Conservation (phyloP, 805 yeast genomes). For the Candida schatavii region DNA sequence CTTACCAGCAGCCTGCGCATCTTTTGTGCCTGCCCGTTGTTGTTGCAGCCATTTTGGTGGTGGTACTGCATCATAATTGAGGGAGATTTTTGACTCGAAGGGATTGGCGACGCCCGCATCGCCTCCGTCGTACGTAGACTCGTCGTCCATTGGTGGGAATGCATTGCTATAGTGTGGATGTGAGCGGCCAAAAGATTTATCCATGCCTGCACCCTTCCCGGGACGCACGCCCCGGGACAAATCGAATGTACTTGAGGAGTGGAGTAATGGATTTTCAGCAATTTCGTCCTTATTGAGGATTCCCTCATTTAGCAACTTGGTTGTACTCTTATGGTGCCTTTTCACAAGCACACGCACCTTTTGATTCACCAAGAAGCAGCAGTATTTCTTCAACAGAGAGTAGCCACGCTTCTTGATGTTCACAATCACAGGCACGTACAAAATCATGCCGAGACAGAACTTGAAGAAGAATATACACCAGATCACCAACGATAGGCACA, state of each 20-base stretch:
- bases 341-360: conserved; percentile 52
- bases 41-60: too few relatives aligned
- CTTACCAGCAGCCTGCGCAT: too few relatives aligned
- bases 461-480: conserved; percentile 67
- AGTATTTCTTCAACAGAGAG: conserved; percentile 56
- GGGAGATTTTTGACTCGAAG: background rate
- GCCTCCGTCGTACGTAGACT: background rate
- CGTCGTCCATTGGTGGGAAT: background rate
- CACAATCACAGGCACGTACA: conserved; percentile 50
- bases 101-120: conserved; percentile 1
- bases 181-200: background rate
- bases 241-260: conserved; percentile 12
- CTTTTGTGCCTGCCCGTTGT: too few relatives aligned
- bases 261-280: conserved; percentile 26
- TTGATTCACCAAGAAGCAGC: conserved; percentile 57
- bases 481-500: conserved; percentile 70
- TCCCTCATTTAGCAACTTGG: conserved; percentile 30
- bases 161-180: background rate
- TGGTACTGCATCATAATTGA: too few relatives aligned
- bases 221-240: background rate
- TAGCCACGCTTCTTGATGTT: conserved; percentile 36
- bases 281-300: conserved; percentile 22
- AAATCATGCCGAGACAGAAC: conserved; percentile 52
- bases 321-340: conserved; percentile 36
- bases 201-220: background rate